Evolutionary conservation across 2,329 filamentous ascomycete species (phyloP).

Genomic region (Cytospora mali): DNA sequence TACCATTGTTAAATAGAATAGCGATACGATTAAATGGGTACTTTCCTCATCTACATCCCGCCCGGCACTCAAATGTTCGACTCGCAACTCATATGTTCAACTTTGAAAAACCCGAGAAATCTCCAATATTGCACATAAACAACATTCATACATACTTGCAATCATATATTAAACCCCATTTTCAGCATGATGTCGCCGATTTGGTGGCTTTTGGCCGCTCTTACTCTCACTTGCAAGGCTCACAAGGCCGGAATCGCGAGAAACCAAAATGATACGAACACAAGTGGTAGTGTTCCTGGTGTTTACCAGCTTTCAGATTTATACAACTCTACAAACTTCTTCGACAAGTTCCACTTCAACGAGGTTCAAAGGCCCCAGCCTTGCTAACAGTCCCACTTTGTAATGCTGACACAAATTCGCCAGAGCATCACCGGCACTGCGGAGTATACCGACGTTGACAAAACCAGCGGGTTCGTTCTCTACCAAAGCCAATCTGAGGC

Average conservation of each 20-base stretch:
- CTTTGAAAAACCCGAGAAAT: neutral
- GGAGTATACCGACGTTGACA: slow-evolving; percentile 47
- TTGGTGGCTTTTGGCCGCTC: neutral
- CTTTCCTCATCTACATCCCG: neutral
- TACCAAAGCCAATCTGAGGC: slow-evolving; percentile 48
- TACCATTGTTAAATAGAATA: no score
- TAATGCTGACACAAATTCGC: slow-evolving; percentile 7
- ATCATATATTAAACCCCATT: neutral
- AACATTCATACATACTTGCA: no score
- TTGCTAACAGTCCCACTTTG: neutral
- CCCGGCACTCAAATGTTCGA: neutral
- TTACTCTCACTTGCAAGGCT: neutral
- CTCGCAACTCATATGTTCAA: neutral
- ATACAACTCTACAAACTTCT: slow-evolving; percentile 50
- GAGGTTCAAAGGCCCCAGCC: slow-evolving; percentile 35
- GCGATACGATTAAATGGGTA: no score
- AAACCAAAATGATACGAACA: neutral
- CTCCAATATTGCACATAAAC: neutral
- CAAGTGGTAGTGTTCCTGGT: neutral
- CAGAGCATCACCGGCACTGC: slow-evolving; percentile 24
- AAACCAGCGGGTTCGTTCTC: slow-evolving; percentile 66
- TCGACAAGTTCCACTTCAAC: slow-evolving; percentile 50
- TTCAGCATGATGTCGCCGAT: neutral
- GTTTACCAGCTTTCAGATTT: slow-evolving; percentile 43
- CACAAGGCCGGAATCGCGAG: neutral